phyloP scores from a whole-genome alignment of 2,329 filamentous ascomycete genomes.

The Cladosporium sp. region DNA sequence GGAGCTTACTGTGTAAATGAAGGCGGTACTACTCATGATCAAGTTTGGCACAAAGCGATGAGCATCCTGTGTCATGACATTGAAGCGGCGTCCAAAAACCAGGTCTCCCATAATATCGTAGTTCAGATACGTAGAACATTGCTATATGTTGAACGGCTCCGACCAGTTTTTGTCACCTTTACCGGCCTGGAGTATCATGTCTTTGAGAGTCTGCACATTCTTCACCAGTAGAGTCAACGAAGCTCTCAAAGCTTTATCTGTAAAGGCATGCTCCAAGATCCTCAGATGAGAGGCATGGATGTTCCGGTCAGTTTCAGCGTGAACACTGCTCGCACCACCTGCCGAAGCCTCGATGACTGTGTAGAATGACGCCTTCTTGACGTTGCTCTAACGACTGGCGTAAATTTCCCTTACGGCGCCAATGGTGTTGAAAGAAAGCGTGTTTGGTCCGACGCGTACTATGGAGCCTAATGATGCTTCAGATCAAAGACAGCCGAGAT shows the following conservation, averaged over 20 bases:
- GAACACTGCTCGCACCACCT: conserved; percentile 40
- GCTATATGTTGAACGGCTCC: conserved; percentile 20
- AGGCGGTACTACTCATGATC: conserved; percentile 3
- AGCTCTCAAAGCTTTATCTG: conserved; percentile 37
- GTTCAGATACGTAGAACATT: conserved; percentile 37
- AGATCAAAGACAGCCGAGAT: neutral
- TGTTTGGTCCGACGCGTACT: conserved; percentile 76
- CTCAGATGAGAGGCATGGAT: conserved; percentile 45
- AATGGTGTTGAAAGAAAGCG: conserved; percentile 71
- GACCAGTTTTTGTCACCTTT: conserved; percentile 19
- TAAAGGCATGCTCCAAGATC: conserved; percentile 46
- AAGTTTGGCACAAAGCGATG: neutral
- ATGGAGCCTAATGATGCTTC: conserved; percentile 39
- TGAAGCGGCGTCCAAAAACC: conserved; percentile 32
- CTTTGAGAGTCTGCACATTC: conserved; percentile 11
- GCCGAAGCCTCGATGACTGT: conserved; percentile 40
- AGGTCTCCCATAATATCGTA: conserved; percentile 52
- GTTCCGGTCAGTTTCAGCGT: conserved; percentile 42
- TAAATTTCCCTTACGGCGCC: conserved; percentile 57
- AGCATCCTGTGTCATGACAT: neutral
- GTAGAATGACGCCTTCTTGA: conserved; percentile 48
- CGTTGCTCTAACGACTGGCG: conserved; percentile 40
- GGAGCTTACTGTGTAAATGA: neutral
- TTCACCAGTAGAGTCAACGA: conserved; percentile 26
- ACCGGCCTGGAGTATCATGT: conserved; percentile 2